Evolutionary conservation across 345 rosid genomes (phyloP).

Genomic region (Nasturtium officinale): DNA sequence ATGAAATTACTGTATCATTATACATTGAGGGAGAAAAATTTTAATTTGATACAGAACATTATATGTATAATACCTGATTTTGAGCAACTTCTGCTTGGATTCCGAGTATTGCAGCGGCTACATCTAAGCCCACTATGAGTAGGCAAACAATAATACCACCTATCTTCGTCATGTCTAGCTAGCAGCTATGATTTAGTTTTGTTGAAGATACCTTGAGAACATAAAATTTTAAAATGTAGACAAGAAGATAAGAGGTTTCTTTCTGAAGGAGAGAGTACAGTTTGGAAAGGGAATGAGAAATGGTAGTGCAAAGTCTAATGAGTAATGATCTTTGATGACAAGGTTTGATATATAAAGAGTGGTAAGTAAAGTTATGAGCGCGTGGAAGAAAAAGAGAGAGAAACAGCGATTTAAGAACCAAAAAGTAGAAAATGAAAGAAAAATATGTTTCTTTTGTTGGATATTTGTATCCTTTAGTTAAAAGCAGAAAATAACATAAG

Average conservation of each 20-base stretch:
- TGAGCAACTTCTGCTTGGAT: slow-evolving; percentile 90
- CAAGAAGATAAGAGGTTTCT: slow-evolving; percentile 31
- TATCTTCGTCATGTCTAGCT: slow-evolving; percentile 55
- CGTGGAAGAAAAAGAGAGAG: slow-evolving; percentile 16
- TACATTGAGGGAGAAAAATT: too few species aligned
- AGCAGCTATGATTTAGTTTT: slow-evolving; percentile 12
- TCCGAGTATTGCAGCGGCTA: slow-evolving; percentile 81
- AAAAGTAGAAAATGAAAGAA: slow-evolving; percentile 18
- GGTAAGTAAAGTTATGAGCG: slow-evolving; percentile 24
- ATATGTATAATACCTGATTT: slow-evolving; percentile 55
- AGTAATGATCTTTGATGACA: slow-evolving; percentile 26
- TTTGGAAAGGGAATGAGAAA: slow-evolving; percentile 25
- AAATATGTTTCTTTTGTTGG: slow-evolving; percentile 13
- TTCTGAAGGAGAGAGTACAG: slow-evolving; percentile 12
- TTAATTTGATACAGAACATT: background rate
- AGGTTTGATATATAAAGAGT: slow-evolving; percentile 21
- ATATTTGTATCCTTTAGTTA: slow-evolving; percentile 8
- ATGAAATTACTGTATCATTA: too few species aligned
- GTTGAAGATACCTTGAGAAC: background rate
- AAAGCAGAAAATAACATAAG: background rate
- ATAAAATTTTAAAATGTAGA: background rate
- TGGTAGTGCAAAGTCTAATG: slow-evolving; percentile 16
- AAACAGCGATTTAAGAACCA: background rate
- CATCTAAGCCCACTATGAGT: slow-evolving; percentile 74
- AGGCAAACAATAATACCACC: slow-evolving; percentile 74